Conservation (phyloP, 306 rosid genomes). For the Citrullus mucosospermus region DNA sequence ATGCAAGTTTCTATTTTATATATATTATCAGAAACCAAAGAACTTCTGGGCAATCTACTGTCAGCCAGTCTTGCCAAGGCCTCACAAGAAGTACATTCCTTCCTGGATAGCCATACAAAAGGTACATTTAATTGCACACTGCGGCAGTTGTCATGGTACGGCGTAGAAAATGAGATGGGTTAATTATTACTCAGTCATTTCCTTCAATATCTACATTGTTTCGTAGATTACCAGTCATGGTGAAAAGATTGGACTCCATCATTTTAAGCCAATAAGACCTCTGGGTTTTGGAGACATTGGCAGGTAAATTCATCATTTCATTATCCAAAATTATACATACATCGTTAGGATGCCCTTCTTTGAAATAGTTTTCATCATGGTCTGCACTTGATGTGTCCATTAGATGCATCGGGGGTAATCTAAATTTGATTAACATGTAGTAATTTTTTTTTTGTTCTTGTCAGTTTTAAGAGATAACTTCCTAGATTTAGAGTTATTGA, state of each 20-base stretch:
- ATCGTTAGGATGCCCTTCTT: neutral
- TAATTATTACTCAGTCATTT: neutral
- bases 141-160: neutral
- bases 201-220: neutral
- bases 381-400: neutral
- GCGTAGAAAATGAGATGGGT: neutral
- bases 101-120: constrained; percentile 82
- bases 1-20: neutral
- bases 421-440: neutral
- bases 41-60: constrained; percentile 93
- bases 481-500: neutral
- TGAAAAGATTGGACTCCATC: constrained; percentile 57
- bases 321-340: neutral
- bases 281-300: constrained; percentile 96
- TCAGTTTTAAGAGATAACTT: neutral
- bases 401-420: neutral
- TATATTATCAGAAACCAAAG: constrained; percentile 53
- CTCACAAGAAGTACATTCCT: constrained; percentile 67
- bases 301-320: constrained; percentile 35
- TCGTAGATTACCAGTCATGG: constrained; percentile 50
- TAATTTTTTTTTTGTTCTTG: neutral
- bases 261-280: constrained; percentile 71
- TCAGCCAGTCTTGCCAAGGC: constrained; percentile 60
- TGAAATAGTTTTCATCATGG: neutral
- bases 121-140: constrained; percentile 26